Evolutionary conservation across 345 rosid genomes (phyloP), one percentile per base, ranked within the genome.

Genomic region (Citropsis articulata): DNA sequence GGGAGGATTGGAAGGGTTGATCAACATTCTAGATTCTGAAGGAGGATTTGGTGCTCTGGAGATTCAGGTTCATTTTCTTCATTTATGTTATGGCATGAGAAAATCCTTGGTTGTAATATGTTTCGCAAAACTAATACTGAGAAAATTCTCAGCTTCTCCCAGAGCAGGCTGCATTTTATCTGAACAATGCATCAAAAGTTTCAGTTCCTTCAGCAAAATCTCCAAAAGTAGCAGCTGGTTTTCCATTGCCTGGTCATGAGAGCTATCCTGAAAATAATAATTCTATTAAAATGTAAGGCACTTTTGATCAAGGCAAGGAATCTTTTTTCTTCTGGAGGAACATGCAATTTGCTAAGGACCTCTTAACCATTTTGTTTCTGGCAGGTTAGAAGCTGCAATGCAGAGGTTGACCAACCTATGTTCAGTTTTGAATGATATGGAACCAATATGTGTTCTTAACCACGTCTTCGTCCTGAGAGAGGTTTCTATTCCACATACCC

Each of bases 321-420:
- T 33, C 74, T 31, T 40, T 40, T 28, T 71, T 61, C 62, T 80
- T 77, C 40, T 70, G 65, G 9, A 38, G 61, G 65, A 72, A 63
- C 78, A 63, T 55, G 45, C 57, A 74, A 71, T 57, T 18, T 25
- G 42, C 59, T 36, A 10, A 56, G 13, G 62, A 72, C 71, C 42
- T 42, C 42, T 53, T 66, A 71, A 75, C 80, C 76, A 64, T 40
- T 77, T 12, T 77, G 22, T 48, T 80, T 38, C 75, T 83, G 85
- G 79, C 91, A 96, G 98, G 99, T 89, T 96, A 87, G 99, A 96
- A 89, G 99, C 99, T 90, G 99, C 99, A 78, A 91, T 96, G 93
- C 98, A 96, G 81, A 94, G 99, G 85, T 83, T 96, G 89, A 93
- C 98, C 81, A 94, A 91, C 82, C 85, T 96, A 77, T 94, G 97